Evolutionary conservation across 2,329 filamentous ascomycete species (phyloP), one percentile per base, ranked within the genome.

Genomic region (Claviceps quebecensis): DNA sequence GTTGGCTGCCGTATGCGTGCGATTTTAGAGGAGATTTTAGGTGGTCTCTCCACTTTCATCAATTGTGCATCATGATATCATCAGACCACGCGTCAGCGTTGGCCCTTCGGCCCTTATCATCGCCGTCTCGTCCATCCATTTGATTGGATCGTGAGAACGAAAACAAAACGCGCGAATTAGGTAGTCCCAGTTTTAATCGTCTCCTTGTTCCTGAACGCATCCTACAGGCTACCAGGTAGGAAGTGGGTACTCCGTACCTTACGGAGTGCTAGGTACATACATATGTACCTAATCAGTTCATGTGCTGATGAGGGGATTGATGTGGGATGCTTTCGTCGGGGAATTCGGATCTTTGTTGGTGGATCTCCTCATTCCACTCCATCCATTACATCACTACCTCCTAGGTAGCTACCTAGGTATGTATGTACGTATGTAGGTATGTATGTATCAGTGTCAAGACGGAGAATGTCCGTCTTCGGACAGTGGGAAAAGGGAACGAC

Each of bases 301-400:
- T 37, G 45, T 34, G n/a, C 26, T 37, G 14, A 46, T 14, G n/a
- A 46, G 6, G n/a, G 17, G 14, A 5, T 29, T 29, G n/a, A 13
- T 11, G 45, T 47, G 34, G 45, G 7, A 47, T 26, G 46, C 22
- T 47, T 39, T 39, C 11, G 17, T 38, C 45, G 45, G 45, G 8
- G 16, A 29, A 47, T 22, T 22, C 17, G 45, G 45, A 3, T 19
- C 11, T 7, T 26, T 40, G 9, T 29, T 19, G 19, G 16, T 19
- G 37, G 47, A 37, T 29, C 47, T 41, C 5, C 37, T 7, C 34
- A 29, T 39, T 39, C 11, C 49, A 40, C 36, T 41, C 47, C 47
- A 40, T 19, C 41, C 19, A 56, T 56, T 54, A 56, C 54, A 54
- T 56, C 54, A 55, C 49, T 47, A 17, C 45, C 22, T 39, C 23